Percentiles rank a stretch among this genome's conserved stretches.
Conservation (phyloP, 495 filamentous ascomycete genomes). For the Penicillium longicatenatum region DNA sequence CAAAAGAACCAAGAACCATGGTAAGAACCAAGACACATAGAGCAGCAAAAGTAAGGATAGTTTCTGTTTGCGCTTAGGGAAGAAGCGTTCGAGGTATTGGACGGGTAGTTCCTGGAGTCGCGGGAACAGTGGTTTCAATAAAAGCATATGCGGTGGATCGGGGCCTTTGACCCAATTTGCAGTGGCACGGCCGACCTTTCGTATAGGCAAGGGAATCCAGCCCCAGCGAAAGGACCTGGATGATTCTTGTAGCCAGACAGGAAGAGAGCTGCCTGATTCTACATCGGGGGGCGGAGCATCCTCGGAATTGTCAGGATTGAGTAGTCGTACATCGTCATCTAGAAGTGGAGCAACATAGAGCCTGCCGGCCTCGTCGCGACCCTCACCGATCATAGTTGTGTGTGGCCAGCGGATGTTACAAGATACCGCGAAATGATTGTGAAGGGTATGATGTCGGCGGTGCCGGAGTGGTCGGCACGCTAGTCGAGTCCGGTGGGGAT, state of each 20-base stretch:
- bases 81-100: constrained; percentile 58
- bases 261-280: constrained; percentile 39
- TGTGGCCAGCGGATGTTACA: background rate
- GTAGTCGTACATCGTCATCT: constrained; percentile 39
- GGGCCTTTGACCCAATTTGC: constrained; percentile 74
- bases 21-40: constrained; percentile 70
- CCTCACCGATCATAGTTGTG: constrained; percentile 39
- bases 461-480: constrained; percentile 23
- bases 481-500: constrained; percentile 24
- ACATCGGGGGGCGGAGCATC: constrained; percentile 40
- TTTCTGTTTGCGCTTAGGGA: constrained; percentile 65
- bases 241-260: constrained; percentile 56
- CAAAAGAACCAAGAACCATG: constrained; percentile 68
- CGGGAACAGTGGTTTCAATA: constrained; percentile 71
- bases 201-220: constrained; percentile 53
- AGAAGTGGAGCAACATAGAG: constrained; percentile 38
- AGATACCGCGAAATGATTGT: constrained; percentile 16
- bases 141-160: constrained; percentile 59
- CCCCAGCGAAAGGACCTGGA: constrained; percentile 55
- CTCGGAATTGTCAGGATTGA: constrained; percentile 46
- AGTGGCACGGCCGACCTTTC: constrained; percentile 49
- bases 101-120: constrained; percentile 68
- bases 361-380: constrained; percentile 35
- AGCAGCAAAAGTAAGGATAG: constrained; percentile 59
- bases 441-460: constrained; percentile 29